A percentile compares a stretch with the other conserved stretches of the same genome.
Evolutionary conservation across 768 basidiomycete genomes (phyloP).

Genomic region (Mycena alexandri): DNA sequence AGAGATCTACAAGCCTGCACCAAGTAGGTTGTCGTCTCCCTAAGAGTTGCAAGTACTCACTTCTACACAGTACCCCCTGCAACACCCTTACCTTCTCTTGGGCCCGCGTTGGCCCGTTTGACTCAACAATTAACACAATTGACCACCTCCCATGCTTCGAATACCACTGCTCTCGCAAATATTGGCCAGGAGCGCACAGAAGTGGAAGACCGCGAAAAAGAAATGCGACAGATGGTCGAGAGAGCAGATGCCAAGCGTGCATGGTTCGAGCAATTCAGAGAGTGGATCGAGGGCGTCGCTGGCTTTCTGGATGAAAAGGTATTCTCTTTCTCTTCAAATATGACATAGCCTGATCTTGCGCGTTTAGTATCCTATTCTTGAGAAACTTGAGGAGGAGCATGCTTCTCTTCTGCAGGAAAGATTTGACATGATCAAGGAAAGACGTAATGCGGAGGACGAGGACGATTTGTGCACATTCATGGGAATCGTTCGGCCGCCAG

Average conservation of each 20-base stretch:
- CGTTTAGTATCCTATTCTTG: conserved; percentile 80
- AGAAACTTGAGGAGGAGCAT: conserved; percentile 83
- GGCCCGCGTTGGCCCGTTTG: conserved; percentile 70
- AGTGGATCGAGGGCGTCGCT: conserved; percentile 87
- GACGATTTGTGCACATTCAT: conserved; percentile 84
- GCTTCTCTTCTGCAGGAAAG: conserved; percentile 81
- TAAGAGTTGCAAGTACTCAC: conserved; percentile 31
- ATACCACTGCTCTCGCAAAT: conserved; percentile 66
- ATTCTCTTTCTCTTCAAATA: conserved; percentile 22
- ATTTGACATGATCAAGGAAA: conserved; percentile 71
- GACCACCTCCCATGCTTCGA: conserved; percentile 75
- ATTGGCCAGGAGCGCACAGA: conserved; percentile 74
- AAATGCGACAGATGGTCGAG: conserved; percentile 81
- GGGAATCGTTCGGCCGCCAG: conserved; percentile 54
- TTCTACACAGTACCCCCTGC: conserved; percentile 70
- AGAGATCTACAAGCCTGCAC: conserved; percentile 75
- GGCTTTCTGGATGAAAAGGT: conserved; percentile 94
- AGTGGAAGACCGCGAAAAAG: conserved; percentile 75
- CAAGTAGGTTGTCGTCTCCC: conserved; percentile 61
- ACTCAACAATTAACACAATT: conserved; percentile 70
- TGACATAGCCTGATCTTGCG: conserved; percentile 11
- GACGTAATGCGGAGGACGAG: conserved; percentile 81
- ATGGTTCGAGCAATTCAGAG: conserved; percentile 84
- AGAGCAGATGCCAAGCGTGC: conserved; percentile 82
- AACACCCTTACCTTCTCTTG: conserved; percentile 74